Base-by-base conservation (phyloP, 495 filamentous ascomycete genomes). In the Geopyxis carbonaria region DNA sequence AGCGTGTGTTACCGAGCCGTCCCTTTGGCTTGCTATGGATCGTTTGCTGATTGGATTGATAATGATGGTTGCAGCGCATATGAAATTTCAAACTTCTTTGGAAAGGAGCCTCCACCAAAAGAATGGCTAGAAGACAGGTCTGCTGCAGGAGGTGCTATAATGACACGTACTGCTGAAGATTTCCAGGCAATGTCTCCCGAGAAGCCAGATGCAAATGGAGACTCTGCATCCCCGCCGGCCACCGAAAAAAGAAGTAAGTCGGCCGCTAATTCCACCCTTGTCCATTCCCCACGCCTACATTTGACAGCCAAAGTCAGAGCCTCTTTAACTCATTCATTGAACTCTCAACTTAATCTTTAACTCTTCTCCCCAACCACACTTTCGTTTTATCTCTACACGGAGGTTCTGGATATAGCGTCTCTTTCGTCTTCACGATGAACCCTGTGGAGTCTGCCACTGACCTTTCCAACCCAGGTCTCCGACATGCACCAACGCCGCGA, bases 71-170 rank as follows among this genome's bases (percentile, higher is more conserved):
- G 24, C 23, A 70, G 68, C 10, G 80, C 81, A 2, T 89, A 79
- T 59, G 82, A 86, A 59, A 82, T 89, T 34, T 63, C 69, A 24
- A 70, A 64, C n/a, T 51, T 77, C 22, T 73, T 79, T 57, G 66
- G 70, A 11, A 73, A 73, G 52, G 76, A 80, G 38, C 82, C 81
- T 8, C 81, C 81, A 8, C 80, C 80, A 13, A 78, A 75, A 45
- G 77, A 85, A 55, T 84, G 85, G 34, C 64, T 89, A 10, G 81
- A 89, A 54, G 69, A 78, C 29, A 57, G 73, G 5, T 78, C 75
- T 5, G 78, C 78, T 19, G 83, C 80, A 49, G 76, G 80, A 22
- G 80, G 73, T 5, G 70, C 75, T 31, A 65, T 89, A 3, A 60
- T 84, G 44, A 80, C 69, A n/a, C 70, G 81, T 18, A 87, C 79